Conservation (phyloP, 2,329 filamentous ascomycete species). For the Calonectria honghensis region DNA sequence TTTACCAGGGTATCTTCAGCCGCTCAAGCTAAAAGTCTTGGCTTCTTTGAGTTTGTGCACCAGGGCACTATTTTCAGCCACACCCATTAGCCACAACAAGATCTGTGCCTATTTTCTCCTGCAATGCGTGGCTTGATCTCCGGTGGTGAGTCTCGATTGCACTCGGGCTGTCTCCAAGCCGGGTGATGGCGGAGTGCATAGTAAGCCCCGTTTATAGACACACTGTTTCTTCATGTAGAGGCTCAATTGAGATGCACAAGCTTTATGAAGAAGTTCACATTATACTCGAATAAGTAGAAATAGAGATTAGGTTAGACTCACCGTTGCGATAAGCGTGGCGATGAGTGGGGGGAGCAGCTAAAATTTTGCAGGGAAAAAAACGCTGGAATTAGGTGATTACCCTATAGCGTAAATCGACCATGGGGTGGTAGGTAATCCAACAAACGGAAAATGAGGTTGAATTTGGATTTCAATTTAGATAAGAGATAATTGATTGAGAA, state of each 20-base stretch:
- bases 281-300: not conserved
- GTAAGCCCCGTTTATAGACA: too few relatives aligned
- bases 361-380: not conserved
- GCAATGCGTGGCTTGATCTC: not conserved
- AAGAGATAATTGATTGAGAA: not conserved
- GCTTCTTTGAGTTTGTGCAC: conserved; percentile 12
- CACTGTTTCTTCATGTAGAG: not conserved
- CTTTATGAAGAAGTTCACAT: not conserved
- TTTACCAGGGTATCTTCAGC: conserved; percentile 26
- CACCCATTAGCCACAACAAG: not conserved
- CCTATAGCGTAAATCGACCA: not conserved
- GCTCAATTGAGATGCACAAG: not conserved
- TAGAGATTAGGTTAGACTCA: not conserved
- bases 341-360: not conserved
- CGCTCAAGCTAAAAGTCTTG: conserved; percentile 28
- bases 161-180: too few relatives aligned
- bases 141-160: not conserved
- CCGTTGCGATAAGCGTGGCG: not conserved
- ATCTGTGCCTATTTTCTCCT: not conserved
- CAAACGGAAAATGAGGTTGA: not conserved
- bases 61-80: not conserved
- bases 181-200: too few relatives aligned
- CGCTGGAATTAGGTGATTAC: not conserved
- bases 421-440: too few relatives aligned
- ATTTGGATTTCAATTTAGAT: not conserved